These are phyloP conservation scores for Rhinocladiella similis DNA, from an alignment of 2,329 filamentous ascomycete species.

Conservation along the genomic window DNA sequence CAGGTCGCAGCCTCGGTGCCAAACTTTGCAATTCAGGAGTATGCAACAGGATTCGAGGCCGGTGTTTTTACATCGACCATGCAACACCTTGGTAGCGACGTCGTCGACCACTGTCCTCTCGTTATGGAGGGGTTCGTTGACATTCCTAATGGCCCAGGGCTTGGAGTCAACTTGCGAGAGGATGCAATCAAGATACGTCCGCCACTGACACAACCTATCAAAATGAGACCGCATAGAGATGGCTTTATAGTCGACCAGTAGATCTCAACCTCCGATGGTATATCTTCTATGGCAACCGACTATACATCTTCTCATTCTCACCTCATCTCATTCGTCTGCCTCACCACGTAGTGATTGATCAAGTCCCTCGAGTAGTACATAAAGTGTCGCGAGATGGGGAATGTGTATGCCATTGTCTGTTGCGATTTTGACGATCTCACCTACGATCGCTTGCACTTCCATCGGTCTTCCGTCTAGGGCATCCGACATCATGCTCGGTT, in stretches of 20 bases:
- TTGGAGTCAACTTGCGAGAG: constrained; percentile 72
- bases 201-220: constrained; percentile 12
- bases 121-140: constrained; percentile 65
- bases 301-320: neutral
- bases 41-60: constrained; percentile 57
- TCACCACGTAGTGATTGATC: neutral
- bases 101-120: constrained; percentile 50
- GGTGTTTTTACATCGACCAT: constrained; percentile 54
- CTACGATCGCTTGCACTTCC: constrained; percentile 53
- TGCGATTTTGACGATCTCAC: constrained; percentile 39
- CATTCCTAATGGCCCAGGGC: constrained; percentile 56
- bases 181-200: constrained; percentile 36
- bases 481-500: constrained; percentile 54
- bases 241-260: constrained; percentile 18
- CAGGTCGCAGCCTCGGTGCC: constrained; percentile 60
- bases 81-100: constrained; percentile 52
- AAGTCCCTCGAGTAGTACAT: constrained; percentile 5
- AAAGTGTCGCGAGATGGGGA: constrained; percentile 3
- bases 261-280: neutral
- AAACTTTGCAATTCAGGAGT: constrained; percentile 72
- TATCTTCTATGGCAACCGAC: neutral
- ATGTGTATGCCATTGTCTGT: neutral
- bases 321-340: neutral
- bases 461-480: constrained; percentile 41
- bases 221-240: constrained; percentile 14